Conservation (phyloP, 495 filamentous ascomycete genomes). For the Talaromyces liani region DNA sequence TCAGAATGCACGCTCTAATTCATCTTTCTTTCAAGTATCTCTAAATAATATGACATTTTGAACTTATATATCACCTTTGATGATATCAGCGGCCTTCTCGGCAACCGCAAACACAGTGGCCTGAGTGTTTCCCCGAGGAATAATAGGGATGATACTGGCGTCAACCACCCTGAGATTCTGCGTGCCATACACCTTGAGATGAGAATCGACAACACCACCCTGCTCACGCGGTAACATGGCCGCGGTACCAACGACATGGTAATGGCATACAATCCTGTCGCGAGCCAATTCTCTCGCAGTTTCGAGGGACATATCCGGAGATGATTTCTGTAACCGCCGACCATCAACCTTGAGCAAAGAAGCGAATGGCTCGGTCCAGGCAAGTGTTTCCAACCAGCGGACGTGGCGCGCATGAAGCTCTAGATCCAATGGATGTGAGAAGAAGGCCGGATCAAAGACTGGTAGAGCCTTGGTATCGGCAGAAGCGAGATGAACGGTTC, state of each 20-base stretch:
- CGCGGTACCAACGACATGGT: conserved; percentile 31
- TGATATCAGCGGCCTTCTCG: conserved; percentile 42
- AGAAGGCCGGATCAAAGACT: conserved; percentile 36
- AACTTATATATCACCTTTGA: conserved; percentile 11
- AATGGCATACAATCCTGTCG: conserved; percentile 17
- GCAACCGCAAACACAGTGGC: conserved; percentile 52
- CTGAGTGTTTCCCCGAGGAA: conserved; percentile 42
- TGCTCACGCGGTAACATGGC: conserved; percentile 43
- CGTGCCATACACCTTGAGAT: conserved; percentile 41
- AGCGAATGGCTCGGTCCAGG: conserved; percentile 31
- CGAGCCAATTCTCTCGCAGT: conserved; percentile 14
- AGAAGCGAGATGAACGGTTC: conserved; percentile 42
- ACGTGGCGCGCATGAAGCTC: conserved; percentile 36
- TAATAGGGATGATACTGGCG: conserved; percentile 50
- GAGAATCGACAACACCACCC: conserved; percentile 38
- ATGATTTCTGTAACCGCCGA: neutral
- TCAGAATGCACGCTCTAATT: neutral
- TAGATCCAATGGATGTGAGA: conserved; percentile 38
- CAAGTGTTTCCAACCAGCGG: conserved; percentile 36
- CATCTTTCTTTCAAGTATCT: too few species aligned
- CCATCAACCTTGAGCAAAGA: conserved; percentile 23
- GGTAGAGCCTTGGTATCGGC: conserved; percentile 24
- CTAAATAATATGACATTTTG: too few species aligned
- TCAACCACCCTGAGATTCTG: conserved; percentile 43
- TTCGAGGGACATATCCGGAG: conserved; percentile 11